phyloP scores from a whole-genome alignment of 176 grass and related monocot genomes.

The Oryza longistaminata region DNA sequence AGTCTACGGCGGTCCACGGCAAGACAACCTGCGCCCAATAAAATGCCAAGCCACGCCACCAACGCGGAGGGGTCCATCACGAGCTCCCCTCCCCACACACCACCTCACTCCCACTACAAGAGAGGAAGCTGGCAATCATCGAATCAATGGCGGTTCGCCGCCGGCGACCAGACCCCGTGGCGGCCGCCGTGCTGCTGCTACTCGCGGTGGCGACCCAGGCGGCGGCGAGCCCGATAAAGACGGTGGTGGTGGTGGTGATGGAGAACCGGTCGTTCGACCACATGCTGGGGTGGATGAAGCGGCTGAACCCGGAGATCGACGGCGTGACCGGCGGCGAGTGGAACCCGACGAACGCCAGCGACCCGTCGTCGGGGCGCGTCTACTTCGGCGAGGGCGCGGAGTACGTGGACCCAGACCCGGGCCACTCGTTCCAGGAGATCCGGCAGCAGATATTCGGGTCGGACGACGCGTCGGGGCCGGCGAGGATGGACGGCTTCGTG shows the following conservation, averaged over 20 bases:
- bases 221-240: constrained; percentile 62
- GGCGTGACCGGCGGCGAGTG: constrained; percentile 75
- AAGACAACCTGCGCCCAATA: constrained; percentile 28
- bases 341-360: constrained; percentile 62
- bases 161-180: background rate
- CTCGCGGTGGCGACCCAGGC: background rate
- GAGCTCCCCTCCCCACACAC: background rate
- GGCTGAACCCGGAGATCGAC: constrained; percentile 78
- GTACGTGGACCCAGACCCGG: constrained; percentile 95
- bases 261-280: constrained; percentile 99
- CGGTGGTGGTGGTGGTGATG: constrained; percentile 91
- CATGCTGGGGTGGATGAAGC: constrained; percentile 99
- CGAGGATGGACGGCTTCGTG: constrained; percentile 81
- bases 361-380: constrained; percentile 52
- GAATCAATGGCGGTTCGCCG: constrained; percentile 29
- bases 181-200: background rate
- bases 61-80: constrained; percentile 6
- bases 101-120: background rate
- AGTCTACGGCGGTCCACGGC: constrained; percentile 7
- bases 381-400: constrained; percentile 78
- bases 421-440: constrained; percentile 97
- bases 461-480: constrained; percentile 47
- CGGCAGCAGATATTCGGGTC: constrained; percentile 92
- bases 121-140: background rate
- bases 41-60: background rate